phyloP scores from a whole-genome alignment of 352 stramenopile genomes.

The Phytophthora cryptogea region DNA sequence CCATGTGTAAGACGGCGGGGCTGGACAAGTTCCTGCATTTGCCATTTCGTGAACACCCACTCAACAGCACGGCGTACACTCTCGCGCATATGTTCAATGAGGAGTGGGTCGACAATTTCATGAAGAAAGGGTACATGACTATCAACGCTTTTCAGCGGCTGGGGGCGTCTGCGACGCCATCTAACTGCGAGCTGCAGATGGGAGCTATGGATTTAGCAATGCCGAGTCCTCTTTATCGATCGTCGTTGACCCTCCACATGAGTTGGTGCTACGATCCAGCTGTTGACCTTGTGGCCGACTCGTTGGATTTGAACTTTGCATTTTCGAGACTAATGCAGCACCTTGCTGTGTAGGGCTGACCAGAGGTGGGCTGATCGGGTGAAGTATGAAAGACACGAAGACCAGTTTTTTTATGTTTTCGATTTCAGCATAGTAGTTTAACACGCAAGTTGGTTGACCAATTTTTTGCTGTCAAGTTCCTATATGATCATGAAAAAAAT shows the following conservation, averaged over 20 bases:
- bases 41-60: conserved; percentile 16
- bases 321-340: conserved; percentile 1
- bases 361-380: neutral
- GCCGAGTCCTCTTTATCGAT: conserved; percentile 19
- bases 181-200: conserved; percentile 25
- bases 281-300: conserved; percentile 13
- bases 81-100: conserved; percentile 10
- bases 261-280: conserved; percentile 30
- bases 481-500: too few species aligned
- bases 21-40: conserved; percentile 30
- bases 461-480: too few species aligned
- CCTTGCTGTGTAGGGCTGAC: neutral
- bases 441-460: too few species aligned
- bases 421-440: too few species aligned
- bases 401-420: too few species aligned
- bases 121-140: conserved; percentile 13
- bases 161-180: neutral
- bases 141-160: neutral
- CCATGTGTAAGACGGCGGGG: conserved; percentile 1
- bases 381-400: too few species aligned
- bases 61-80: conserved; percentile 22
- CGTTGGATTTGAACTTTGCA: neutral
- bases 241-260: conserved; percentile 19
- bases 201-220: conserved; percentile 12
- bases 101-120: conserved; percentile 30